phyloP scores from a whole-genome alignment of 345 rosid genomes.

The Heritiera littoralis region DNA sequence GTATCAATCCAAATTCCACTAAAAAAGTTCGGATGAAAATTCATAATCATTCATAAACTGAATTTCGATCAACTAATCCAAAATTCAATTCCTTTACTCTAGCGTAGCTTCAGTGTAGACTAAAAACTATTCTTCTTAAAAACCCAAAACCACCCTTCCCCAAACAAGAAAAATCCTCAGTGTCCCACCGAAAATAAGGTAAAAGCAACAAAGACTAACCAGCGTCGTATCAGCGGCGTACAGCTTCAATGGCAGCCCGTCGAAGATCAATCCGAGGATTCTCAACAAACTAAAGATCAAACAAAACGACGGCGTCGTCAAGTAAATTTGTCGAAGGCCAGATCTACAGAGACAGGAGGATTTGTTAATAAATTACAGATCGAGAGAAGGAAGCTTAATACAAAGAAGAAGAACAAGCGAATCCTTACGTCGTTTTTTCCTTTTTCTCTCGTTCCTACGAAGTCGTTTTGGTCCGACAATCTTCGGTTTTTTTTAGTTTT shows the following conservation, averaged over 20 bases:
- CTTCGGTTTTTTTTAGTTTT: no score
- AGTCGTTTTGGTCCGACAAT: not conserved
- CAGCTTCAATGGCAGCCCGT: not conserved
- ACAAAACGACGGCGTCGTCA: not conserved
- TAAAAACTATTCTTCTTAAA: not conserved
- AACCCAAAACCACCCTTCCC: not conserved
- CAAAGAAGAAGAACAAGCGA: not conserved
- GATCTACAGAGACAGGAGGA: not conserved
- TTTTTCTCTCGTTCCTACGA: not conserved
- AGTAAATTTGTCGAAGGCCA: not conserved
- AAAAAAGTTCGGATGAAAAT: not conserved
- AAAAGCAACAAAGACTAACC: not conserved
- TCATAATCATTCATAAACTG: not conserved
- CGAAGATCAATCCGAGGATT: not conserved
- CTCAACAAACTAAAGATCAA: not conserved
- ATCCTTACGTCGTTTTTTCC: not conserved
- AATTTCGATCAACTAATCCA: slow-evolving; percentile 15
- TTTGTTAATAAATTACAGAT: not conserved
- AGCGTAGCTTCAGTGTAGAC: not conserved
- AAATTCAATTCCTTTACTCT: not conserved
- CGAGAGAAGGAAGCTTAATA: not conserved
- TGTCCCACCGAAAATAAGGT: not conserved
- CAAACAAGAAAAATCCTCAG: not conserved
- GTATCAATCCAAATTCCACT: not conserved
- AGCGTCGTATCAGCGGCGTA: not conserved